phyloP scores from a whole-genome alignment of 495 filamentous ascomycete species.

The Penicillium dipodomyicola region DNA sequence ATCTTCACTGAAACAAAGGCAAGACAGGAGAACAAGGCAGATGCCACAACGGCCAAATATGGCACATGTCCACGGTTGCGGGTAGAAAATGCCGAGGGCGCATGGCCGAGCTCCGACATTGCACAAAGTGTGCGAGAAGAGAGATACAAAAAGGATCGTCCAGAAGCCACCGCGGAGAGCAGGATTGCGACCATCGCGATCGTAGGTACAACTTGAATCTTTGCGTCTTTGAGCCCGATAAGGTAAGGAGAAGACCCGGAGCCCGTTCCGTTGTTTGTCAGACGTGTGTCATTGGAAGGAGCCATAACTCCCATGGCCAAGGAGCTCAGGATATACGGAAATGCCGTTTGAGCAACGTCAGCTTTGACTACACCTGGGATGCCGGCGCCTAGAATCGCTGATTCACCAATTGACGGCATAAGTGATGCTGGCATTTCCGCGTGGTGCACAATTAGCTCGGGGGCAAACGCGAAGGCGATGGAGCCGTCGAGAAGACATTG shows the following conservation, averaged over 20 bases:
- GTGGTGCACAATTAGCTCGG: slow-evolving; percentile 53
- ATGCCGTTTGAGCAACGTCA: slow-evolving; percentile 36
- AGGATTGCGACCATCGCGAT: slow-evolving; percentile 69
- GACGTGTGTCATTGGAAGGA: slow-evolving; percentile 51
- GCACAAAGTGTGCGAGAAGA: slow-evolving; percentile 52
- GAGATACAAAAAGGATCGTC: slow-evolving; percentile 59
- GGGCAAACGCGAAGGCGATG: slow-evolving; percentile 54
- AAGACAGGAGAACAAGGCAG: slow-evolving; percentile 39
- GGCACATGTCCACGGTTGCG: slow-evolving; percentile 49
- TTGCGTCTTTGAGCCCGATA: slow-evolving; percentile 41
- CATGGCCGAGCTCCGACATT: slow-evolving; percentile 49
- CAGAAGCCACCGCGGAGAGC: slow-evolving; percentile 67
- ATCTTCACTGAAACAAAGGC: slow-evolving; percentile 35
- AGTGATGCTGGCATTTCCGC: slow-evolving; percentile 46
- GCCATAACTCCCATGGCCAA: slow-evolving; percentile 56
- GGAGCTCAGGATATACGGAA: slow-evolving; percentile 61
- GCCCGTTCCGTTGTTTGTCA: slow-evolving; percentile 51
- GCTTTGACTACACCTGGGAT: slow-evolving; percentile 22
- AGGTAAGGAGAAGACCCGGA: slow-evolving; percentile 43
- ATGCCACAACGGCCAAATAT: slow-evolving; percentile 40
- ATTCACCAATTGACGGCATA: slow-evolving; percentile 28
- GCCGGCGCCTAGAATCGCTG: slow-evolving; percentile 11
- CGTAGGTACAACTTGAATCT: slow-evolving; percentile 56
- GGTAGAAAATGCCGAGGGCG: slow-evolving; percentile 39
- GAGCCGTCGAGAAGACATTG: slow-evolving; percentile 58